Evolutionary conservation across 495 filamentous ascomycete genomes (phyloP).

Genomic region (Aspergillus nanangensis): DNA sequence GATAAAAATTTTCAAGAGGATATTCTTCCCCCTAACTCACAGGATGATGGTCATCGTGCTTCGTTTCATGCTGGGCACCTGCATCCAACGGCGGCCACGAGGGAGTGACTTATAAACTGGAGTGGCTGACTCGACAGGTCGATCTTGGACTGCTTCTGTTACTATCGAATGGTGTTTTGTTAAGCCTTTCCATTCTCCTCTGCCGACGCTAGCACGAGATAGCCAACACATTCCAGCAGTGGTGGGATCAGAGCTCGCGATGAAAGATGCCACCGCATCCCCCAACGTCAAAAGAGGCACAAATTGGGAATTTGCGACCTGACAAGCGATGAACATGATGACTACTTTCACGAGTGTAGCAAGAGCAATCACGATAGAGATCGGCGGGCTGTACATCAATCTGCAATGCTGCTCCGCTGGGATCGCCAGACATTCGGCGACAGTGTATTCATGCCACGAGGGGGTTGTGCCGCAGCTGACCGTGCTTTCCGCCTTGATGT

Average conservation of each 20-base stretch:
- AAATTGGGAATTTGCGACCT: not conserved
- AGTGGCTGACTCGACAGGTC: no score
- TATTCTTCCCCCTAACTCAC: no score
- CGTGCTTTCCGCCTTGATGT: not conserved
- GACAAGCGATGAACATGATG: conserved; percentile 1
- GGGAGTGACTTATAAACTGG: not conserved
- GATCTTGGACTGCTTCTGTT: not conserved
- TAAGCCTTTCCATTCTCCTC: not conserved
- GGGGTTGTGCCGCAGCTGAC: not conserved
- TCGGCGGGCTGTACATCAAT: conserved; percentile 10
- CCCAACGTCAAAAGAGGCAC: conserved; percentile 8
- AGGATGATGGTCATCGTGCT: not conserved
- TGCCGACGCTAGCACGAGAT: not conserved
- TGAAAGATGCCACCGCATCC: conserved; percentile 13
- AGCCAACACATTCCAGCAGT: conserved; percentile 5
- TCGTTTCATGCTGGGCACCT: not conserved
- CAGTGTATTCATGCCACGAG: not conserved
- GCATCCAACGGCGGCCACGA: not conserved
- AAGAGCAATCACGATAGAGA: conserved; percentile 3
- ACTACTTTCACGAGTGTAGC: conserved; percentile 7
- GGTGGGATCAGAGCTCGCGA: conserved; percentile 6
- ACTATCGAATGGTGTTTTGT: not conserved
- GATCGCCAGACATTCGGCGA: not conserved
- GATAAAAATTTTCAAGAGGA: no score
- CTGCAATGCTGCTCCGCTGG: conserved; percentile 6